Percentiles rank a stretch among this genome's conserved stretches.
phyloP scores from a whole-genome alignment of 169 alveolate species.

The Theileria parva region DNA sequence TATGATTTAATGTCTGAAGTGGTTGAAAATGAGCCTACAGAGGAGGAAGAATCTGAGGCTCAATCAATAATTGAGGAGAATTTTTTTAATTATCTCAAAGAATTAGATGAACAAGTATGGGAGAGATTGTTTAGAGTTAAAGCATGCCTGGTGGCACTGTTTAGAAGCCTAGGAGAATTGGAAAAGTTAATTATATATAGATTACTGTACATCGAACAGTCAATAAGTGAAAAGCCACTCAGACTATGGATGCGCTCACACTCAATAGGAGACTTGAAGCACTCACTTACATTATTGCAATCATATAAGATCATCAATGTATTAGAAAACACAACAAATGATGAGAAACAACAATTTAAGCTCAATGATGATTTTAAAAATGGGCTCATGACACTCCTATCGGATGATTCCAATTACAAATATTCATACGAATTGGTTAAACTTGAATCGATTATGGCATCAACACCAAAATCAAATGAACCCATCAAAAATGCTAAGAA shows the following conservation, averaged over 20 bases:
- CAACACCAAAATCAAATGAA: background rate
- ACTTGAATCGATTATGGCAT: background rate
- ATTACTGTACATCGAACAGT: conserved; percentile 76
- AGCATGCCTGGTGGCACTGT: conserved; percentile 66
- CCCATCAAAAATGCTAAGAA: background rate
- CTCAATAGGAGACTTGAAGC: conserved; percentile 69
- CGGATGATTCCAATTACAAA: conserved; percentile 15
- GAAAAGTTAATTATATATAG: conserved; percentile 76
- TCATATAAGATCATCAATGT: conserved; percentile 55
- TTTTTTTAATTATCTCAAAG: conserved; percentile 45
- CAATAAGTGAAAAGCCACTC: conserved; percentile 83
- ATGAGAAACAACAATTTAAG: conserved; percentile 65
- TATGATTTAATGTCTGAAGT: conserved; percentile 1
- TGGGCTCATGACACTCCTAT: conserved; percentile 20
- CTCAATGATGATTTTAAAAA: conserved; percentile 38
- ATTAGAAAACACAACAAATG: conserved; percentile 56
- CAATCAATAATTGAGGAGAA: conserved; percentile 44
- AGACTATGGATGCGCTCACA: conserved; percentile 79
- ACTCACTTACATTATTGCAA: conserved; percentile 49
- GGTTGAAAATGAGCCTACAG: background rate
- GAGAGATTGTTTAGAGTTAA: conserved; percentile 30
- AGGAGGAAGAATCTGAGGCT: conserved; percentile 9
- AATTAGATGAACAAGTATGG: conserved; percentile 62
- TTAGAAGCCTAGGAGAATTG: conserved; percentile 74
- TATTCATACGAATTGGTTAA: background rate